Conservation (phyloP, 2,329 filamentous ascomycete genomes). For the Colletotrichum plurivorum region DNA sequence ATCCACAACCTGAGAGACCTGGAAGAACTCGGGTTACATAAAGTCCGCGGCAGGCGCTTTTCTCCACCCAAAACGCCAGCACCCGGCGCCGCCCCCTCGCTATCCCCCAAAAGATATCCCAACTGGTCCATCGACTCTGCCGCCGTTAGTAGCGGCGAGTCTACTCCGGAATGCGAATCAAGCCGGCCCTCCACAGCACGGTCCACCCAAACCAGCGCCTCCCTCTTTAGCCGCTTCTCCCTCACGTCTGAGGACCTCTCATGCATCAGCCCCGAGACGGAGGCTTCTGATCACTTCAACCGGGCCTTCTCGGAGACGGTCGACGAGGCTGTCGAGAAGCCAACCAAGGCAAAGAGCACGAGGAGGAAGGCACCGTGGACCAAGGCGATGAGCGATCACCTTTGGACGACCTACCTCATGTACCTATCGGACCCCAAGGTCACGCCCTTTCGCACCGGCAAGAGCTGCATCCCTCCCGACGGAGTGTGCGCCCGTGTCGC, state of each 20-base stretch:
- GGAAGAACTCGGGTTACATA: slow-evolving; percentile 49
- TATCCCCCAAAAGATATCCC: slow-evolving; percentile 65
- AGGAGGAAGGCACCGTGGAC: slow-evolving; percentile 73
- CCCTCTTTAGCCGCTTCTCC: slow-evolving; percentile 70
- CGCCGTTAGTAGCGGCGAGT: slow-evolving; percentile 69
- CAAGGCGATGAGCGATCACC: slow-evolving; percentile 74
- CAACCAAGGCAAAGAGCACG: slow-evolving; percentile 44
- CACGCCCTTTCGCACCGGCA: slow-evolving; percentile 75
- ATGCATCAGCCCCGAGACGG: slow-evolving; percentile 66
- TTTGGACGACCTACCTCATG: slow-evolving; percentile 76
- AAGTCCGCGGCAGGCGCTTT: slow-evolving; percentile 58
- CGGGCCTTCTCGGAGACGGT: slow-evolving; percentile 11
- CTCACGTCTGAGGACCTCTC: slow-evolving; percentile 69
- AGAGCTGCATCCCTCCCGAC: slow-evolving; percentile 74
- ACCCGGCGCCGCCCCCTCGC: slow-evolving; percentile 59
- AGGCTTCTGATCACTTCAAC: slow-evolving; percentile 50
- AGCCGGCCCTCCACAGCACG: slow-evolving; percentile 72
- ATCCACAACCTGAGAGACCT: slow-evolving; percentile 53
- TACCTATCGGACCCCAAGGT: slow-evolving; percentile 78
- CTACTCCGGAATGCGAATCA: slow-evolving; percentile 71
- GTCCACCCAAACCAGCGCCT: slow-evolving; percentile 71
- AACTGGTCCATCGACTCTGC: slow-evolving; percentile 72
- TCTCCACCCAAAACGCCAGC: slow-evolving; percentile 74
- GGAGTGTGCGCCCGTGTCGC: slow-evolving; percentile 76
- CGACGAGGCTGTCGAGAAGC: slow-evolving; percentile 20